Percentiles rank a stretch among this genome's conserved stretches.
phyloP scores from a whole-genome alignment of 148 eudicot species.

The Fagopyrum tataricum region DNA sequence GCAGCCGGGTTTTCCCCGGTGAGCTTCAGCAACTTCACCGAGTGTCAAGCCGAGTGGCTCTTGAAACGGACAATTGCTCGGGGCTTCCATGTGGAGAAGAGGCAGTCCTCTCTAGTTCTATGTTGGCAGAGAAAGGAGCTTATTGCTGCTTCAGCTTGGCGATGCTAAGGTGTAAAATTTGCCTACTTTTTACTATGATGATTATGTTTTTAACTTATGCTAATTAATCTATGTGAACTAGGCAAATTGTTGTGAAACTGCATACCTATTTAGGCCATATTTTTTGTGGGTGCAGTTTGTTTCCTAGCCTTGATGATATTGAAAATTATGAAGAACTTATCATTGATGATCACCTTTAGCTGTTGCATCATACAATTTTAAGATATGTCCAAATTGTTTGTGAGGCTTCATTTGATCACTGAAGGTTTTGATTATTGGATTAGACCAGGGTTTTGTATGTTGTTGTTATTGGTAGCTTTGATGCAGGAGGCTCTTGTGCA shows the following conservation, averaged over 20 bases:
- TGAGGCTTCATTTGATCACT: no score
- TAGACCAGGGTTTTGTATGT: no score
- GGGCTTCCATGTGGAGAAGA: conserved; percentile 81
- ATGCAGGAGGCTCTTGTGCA: no score
- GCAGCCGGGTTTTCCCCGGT: conserved; percentile 59
- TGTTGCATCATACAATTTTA: no score
- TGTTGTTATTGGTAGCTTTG: no score
- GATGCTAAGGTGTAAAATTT: conserved; percentile 34
- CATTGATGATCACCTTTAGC: no score
- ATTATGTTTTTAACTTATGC: background rate
- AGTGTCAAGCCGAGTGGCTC: conserved; percentile 79
- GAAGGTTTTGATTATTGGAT: background rate
- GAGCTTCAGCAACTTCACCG: conserved; percentile 74
- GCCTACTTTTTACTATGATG: background rate
- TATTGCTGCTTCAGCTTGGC: conserved; percentile 87
- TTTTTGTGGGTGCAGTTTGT: conserved; percentile 5
- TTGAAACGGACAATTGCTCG: conserved; percentile 70
- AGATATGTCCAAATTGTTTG: no score
- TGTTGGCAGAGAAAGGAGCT: conserved; percentile 88
- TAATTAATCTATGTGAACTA: no score
- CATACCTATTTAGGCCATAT: background rate
- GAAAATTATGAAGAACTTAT: background rate
- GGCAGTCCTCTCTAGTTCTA: conserved; percentile 73
- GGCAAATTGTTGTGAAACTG: no score
- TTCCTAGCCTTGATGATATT: conserved; percentile 9